Evolutionary conservation across 2,329 filamentous ascomycete species (phyloP).

Genomic region (Botrytis galanthina): DNA sequence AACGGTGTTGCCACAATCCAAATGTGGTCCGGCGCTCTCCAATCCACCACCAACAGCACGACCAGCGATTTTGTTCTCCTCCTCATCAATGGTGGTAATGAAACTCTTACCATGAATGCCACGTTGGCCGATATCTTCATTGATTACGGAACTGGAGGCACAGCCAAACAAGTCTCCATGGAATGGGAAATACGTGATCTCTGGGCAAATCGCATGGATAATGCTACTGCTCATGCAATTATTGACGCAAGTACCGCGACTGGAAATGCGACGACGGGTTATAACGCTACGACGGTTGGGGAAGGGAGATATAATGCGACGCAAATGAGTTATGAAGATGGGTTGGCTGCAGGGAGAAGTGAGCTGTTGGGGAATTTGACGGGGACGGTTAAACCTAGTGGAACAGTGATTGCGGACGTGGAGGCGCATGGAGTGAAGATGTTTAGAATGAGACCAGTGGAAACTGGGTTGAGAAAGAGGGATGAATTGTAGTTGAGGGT

Average conservation of each 20-base stretch:
- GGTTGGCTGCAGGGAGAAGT: conserved; percentile 44
- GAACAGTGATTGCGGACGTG: conserved; percentile 46
- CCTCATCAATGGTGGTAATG: conserved; percentile 48
- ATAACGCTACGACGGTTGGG: conserved; percentile 36
- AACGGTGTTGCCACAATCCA: conserved; percentile 48
- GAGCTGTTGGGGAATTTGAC: conserved; percentile 49
- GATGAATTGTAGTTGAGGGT: conserved; percentile 43
- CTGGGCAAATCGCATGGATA: conserved; percentile 54
- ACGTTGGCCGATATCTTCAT: conserved; percentile 53
- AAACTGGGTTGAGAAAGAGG: conserved; percentile 39
- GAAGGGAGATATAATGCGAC: conserved; percentile 48
- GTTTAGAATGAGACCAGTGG: conserved; percentile 42
- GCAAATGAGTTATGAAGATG: conserved; percentile 48
- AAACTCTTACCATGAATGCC: conserved; percentile 46
- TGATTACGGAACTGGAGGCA: conserved; percentile 45
- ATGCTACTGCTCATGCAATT: conserved; percentile 45
- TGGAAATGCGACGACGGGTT: conserved; percentile 36
- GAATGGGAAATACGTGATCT: conserved; percentile 55
- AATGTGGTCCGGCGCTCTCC: conserved; percentile 49
- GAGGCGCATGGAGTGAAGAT: conserved; percentile 50
- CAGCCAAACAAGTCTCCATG: conserved; percentile 43
- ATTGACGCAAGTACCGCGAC: conserved; percentile 43
- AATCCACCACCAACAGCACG: conserved; percentile 41
- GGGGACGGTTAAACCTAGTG: conserved; percentile 43
- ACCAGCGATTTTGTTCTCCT: conserved; percentile 48